These are phyloP conservation scores for Fusarium sp. DNA, from an alignment of 2,329 filamentous ascomycete species.

Conservation along the genomic window DNA sequence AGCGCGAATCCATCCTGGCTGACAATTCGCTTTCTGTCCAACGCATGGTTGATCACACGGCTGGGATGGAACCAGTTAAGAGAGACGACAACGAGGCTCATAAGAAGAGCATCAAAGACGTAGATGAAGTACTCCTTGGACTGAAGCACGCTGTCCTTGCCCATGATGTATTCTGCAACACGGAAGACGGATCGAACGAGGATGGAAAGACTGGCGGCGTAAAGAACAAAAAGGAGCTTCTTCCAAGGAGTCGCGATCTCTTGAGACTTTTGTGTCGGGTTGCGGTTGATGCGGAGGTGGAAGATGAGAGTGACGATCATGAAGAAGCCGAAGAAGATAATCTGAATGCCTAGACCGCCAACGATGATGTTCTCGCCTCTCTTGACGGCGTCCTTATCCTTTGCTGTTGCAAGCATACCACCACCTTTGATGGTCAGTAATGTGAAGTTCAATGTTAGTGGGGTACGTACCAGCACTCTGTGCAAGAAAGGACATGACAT, in stretches of 20 bases:
- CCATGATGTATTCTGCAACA: constrained; percentile 55
- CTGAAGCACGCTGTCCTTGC: constrained; percentile 49
- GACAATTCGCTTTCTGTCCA: constrained; percentile 32
- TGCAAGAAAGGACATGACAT: constrained; percentile 58
- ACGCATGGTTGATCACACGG: constrained; percentile 37
- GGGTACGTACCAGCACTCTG: constrained; percentile 43
- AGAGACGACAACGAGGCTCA: constrained; percentile 44
- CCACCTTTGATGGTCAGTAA: constrained; percentile 31
- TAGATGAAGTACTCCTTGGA: constrained; percentile 51
- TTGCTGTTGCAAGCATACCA: constrained; percentile 42
- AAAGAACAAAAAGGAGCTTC: constrained; percentile 45
- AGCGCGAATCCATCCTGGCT: constrained; percentile 42
- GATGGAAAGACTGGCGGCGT: constrained; percentile 49
- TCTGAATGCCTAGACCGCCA: constrained; percentile 64
- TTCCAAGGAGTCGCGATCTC: constrained; percentile 46
- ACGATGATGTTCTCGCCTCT: constrained; percentile 61
- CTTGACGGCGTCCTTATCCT: constrained; percentile 42
- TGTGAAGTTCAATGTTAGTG: neutral
- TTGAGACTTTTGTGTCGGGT: constrained; percentile 28
- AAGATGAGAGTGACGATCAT: constrained; percentile 59
- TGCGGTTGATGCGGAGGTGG: constrained; percentile 49
- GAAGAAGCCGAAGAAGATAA: constrained; percentile 66
- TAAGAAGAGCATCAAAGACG: constrained; percentile 52
- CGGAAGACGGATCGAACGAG: constrained; percentile 56
- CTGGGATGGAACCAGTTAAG: constrained; percentile 46